phyloP scores from a whole-genome alignment of 2,329 filamentous ascomycete species.

The Colletotrichum gigasporum region DNA sequence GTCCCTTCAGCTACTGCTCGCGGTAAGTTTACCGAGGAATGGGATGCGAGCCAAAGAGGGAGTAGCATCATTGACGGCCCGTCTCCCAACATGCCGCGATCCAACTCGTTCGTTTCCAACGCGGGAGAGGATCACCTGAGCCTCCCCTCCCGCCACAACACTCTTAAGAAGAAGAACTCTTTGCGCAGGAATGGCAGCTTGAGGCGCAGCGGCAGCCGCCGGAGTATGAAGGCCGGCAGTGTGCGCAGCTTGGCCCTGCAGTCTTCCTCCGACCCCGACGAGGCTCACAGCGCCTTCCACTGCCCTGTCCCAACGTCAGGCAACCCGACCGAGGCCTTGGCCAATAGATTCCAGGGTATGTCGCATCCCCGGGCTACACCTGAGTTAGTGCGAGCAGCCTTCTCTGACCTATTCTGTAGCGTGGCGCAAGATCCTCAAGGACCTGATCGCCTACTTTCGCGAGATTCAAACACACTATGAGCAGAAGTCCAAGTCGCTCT shows the following conservation, averaged over 20 bases:
- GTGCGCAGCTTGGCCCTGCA: conserved; percentile 83
- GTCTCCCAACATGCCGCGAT: conserved; percentile 62
- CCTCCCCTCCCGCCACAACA: conserved; percentile 66
- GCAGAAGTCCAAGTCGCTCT: conserved; percentile 79
- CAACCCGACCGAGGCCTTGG: conserved; percentile 87
- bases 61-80: conserved; percentile 69
- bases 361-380: not conserved
- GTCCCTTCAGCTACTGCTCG: conserved; percentile 32
- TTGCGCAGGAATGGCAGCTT: conserved; percentile 78
- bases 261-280: conserved; percentile 72
- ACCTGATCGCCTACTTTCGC: conserved; percentile 91
- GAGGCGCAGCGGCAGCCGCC: conserved; percentile 81
- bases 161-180: conserved; percentile 88
- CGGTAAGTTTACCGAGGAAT: conserved; percentile 75
- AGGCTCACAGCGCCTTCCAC: conserved; percentile 85
- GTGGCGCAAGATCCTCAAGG: conserved; percentile 95
- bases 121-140: conserved; percentile 54
- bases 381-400: not conserved
- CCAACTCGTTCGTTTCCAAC: conserved; percentile 66
- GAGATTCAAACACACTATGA: conserved; percentile 94
- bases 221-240: conserved; percentile 86
- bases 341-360: conserved; percentile 88
- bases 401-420: conserved; percentile 57
- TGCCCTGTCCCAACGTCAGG: conserved; percentile 89
- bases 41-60: conserved; percentile 74